These are phyloP conservation scores for Solanum pinnatisectum DNA, from an alignment of 257 asterid genomes.

Conservation along the genomic window DNA sequence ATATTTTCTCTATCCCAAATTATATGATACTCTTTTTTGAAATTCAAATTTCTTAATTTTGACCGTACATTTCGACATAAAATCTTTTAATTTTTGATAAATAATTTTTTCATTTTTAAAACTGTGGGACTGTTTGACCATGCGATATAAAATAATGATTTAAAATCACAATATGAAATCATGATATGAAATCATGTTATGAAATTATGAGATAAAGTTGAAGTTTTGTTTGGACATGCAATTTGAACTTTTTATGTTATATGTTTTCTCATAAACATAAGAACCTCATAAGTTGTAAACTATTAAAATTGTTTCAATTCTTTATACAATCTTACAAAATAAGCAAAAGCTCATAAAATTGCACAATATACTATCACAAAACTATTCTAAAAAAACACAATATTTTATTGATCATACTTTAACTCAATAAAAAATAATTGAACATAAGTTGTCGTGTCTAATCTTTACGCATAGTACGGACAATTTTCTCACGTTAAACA, in stretches of 20 bases:
- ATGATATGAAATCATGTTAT: too few species aligned
- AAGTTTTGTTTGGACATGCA: background rate
- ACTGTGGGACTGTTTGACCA: background rate
- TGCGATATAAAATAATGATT: background rate
- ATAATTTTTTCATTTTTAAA: background rate
- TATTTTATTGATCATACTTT: background rate
- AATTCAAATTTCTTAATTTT: background rate
- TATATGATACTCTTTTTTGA: background rate
- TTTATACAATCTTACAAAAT: background rate
- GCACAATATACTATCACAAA: background rate
- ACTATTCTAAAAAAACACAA: background rate
- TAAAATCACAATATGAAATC: too few species aligned
- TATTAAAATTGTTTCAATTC: background rate
- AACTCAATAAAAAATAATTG: background rate
- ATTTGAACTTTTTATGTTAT: too few species aligned
- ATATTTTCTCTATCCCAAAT: too few species aligned
- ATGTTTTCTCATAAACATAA: background rate
- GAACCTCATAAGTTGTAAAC: background rate
- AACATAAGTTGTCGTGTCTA: background rate
- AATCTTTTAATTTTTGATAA: background rate
- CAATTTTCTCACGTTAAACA: background rate
- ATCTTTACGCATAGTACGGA: background rate
- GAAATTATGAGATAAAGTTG: background rate
- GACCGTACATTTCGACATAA: background rate
- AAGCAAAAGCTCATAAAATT: background rate